Base-by-base conservation (phyloP, 345 rosid genomes). In the Syzygium grande region DNA sequence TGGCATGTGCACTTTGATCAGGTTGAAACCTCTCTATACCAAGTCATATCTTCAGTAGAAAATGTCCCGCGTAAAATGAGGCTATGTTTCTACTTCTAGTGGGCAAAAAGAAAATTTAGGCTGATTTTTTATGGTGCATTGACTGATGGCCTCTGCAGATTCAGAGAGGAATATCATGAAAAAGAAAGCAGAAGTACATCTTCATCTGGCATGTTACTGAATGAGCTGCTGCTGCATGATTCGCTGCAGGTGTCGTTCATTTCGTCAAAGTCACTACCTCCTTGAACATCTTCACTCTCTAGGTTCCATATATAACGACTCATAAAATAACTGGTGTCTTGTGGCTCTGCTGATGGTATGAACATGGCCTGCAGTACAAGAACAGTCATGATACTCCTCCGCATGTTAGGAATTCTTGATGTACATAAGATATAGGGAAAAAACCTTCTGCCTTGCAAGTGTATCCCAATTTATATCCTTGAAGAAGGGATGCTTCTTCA, bases 401-500 rank as follows among this genome's bases (percentile, higher is more conserved):
- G 58, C 84, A 41, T 5, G 30, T 51, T 21, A 12, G 52, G 54
- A 77, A 79, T 38, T n/a, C 63, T 51, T 77, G 84, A 87, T 54
- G 11, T 53, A 91, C 84, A 13, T 14, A 11, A 83, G 52, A 73
- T 46, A 49, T 54, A 65, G 49, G 29, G 27, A 52, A 52, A 58
- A 84, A 51, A 96, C 99, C 98, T 98, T 98, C 91, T 98, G 99
- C 90, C 98, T 91, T 51, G 99, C 96, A 68, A 98, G 96, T 8
- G 99, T 96, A 89, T 94, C 98, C 99, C 98, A 98, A 91, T 92
- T 98, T 56, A 96, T 94, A 91, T 98, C 92, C 93, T 92, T 94
- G 90, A 98, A 96, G 90, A 98, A 96, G 84, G 92, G 88, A 90
- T 98, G 99, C 79, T 88, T 90, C 93, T 96, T 96, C 91, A 96